Conservation (phyloP, 192 early-diverging fungal species). For the Geranomyces michiganensis region DNA sequence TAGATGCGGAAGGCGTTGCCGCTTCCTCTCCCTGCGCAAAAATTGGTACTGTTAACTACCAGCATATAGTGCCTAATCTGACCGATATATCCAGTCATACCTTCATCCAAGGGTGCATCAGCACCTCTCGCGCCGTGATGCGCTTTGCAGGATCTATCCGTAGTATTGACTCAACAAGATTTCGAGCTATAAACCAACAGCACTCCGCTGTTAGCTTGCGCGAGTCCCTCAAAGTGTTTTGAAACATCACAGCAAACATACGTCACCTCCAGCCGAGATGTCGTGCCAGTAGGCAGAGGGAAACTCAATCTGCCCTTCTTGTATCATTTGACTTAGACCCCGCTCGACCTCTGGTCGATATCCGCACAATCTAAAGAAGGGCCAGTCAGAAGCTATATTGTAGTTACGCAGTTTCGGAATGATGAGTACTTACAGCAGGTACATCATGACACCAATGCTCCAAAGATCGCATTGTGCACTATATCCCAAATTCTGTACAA, state of each 20-base stretch:
- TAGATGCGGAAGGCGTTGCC: constrained; percentile 22
- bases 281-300: constrained; percentile 41
- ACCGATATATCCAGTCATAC: constrained; percentile 22
- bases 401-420: neutral
- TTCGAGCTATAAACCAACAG: constrained; percentile 45
- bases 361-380: constrained; percentile 38
- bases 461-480: constrained; percentile 57
- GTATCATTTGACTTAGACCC: constrained; percentile 45
- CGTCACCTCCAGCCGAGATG: constrained; percentile 33
- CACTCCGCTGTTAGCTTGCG: no score
- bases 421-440: constrained; percentile 43
- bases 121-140: constrained; percentile 53
- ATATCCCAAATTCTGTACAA: constrained; percentile 54
- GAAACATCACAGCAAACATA: neutral
- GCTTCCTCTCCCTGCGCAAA: constrained; percentile 22
- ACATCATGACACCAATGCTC: constrained; percentile 61
- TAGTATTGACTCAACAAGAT: constrained; percentile 46
- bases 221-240: no score
- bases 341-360: constrained; percentile 45
- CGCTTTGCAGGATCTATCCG: constrained; percentile 53
- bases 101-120: constrained; percentile 52
- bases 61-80: neutral
- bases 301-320: constrained; percentile 46
- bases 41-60: neutral
- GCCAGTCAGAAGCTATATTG: neutral